Conservation (phyloP, 2,329 filamentous ascomycete species). For the Apiospora arundinis region DNA sequence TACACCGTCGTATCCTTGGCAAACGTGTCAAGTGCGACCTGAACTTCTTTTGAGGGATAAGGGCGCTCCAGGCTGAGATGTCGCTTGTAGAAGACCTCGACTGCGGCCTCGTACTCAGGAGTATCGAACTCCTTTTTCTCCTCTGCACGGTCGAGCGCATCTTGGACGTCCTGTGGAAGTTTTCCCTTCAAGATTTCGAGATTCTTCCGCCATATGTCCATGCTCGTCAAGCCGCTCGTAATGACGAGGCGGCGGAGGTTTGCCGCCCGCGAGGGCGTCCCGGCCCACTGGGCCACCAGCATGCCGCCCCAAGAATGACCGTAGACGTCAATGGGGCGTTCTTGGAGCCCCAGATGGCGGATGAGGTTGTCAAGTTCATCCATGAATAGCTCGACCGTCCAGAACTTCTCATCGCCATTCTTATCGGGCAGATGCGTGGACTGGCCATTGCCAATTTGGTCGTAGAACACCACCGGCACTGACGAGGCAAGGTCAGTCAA, state of each 20-base stretch:
- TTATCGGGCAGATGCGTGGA: constrained; percentile 56
- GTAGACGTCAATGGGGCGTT: constrained; percentile 46
- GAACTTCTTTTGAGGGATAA: constrained; percentile 43
- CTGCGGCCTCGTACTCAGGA: constrained; percentile 39
- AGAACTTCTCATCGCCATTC: constrained; percentile 46
- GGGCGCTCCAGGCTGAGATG: constrained; percentile 37
- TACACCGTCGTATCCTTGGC: constrained; percentile 41
- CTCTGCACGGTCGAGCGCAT: constrained; percentile 34
- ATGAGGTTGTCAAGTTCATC: constrained; percentile 57
- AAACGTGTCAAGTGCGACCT: constrained; percentile 39
- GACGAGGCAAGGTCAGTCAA: constrained; percentile 45
- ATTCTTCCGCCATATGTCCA: constrained; percentile 33
- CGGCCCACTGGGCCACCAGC: constrained; percentile 51
- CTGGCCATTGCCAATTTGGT: constrained; percentile 57
- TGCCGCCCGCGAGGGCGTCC: constrained; percentile 30
- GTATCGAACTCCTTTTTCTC: constrained; percentile 35
- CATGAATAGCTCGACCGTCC: constrained; percentile 54
- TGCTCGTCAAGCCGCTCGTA: constrained; percentile 40
- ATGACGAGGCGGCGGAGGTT: constrained; percentile 38
- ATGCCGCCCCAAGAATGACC: constrained; percentile 62
- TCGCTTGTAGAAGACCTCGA: constrained; percentile 40
- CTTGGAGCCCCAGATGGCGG: constrained; percentile 44
- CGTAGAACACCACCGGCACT: constrained; percentile 58
- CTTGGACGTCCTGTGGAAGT: constrained; percentile 32
- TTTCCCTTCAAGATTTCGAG: constrained; percentile 27